Conservation (phyloP, 257 asterid species). For the Solanum boliviense region DNA sequence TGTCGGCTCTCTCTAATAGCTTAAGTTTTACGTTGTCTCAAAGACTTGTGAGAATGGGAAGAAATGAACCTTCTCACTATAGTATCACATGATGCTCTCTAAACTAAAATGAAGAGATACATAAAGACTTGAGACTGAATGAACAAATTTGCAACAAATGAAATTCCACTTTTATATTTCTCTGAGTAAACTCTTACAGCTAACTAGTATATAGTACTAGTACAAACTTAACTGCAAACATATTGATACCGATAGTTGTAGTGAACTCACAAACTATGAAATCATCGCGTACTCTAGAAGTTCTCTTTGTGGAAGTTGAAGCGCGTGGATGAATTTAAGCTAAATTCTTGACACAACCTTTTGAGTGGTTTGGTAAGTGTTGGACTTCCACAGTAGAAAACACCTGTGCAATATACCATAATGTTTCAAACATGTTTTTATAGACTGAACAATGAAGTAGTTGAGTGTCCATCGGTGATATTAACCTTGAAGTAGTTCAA, state of each 20-base stretch:
- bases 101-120: not conserved
- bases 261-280: not conserved
- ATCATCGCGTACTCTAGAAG: slow-evolving; percentile 26
- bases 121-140: not conserved
- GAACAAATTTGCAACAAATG: not conserved
- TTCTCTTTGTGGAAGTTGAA: slow-evolving; percentile 94
- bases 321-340: slow-evolving; percentile 54
- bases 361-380: slow-evolving; percentile 42
- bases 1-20: not conserved
- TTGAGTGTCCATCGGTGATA: not conserved
- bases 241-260: not conserved
- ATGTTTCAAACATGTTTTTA: not conserved
- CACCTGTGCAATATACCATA: slow-evolving; percentile 49
- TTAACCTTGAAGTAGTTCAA: not conserved
- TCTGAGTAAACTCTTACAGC: not conserved
- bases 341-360: slow-evolving; percentile 57
- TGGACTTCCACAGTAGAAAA: slow-evolving; percentile 85
- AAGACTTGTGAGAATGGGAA: not conserved
- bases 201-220: not conserved
- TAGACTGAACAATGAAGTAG: not conserved
- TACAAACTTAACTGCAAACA: not conserved
- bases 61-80: not conserved
- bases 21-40: not conserved
- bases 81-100: not conserved
- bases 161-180: not conserved